Percentiles rank a stretch among this genome's conserved stretches.
Evolutionary conservation across 2,329 filamentous ascomycete genomes (phyloP).

Genomic region (Ilyonectria sp.): DNA sequence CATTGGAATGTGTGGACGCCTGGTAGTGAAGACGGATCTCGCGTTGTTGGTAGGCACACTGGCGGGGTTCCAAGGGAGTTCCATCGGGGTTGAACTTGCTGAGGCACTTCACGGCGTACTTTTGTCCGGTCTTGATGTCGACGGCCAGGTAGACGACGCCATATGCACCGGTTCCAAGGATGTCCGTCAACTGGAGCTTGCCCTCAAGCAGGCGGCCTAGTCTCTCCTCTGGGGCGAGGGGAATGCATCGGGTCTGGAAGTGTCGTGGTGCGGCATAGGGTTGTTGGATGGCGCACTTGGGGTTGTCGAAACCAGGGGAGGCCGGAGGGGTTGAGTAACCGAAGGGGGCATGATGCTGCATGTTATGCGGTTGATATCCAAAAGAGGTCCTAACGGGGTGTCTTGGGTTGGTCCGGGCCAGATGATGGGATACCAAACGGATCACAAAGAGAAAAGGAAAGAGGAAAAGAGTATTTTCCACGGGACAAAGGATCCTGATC

Average conservation of each 20-base stretch:
- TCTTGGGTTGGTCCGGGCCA: slow-evolving; percentile 39
- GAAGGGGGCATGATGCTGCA: slow-evolving; percentile 72
- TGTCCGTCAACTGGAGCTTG: slow-evolving; percentile 85
- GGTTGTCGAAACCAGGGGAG: slow-evolving; percentile 68
- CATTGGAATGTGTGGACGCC: slow-evolving; percentile 91
- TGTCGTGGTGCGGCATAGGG: slow-evolving; percentile 53
- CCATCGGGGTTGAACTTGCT: slow-evolving; percentile 87
- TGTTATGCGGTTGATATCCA: slow-evolving; percentile 61
- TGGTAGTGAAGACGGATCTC: slow-evolving; percentile 94
- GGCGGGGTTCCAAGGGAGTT: slow-evolving; percentile 82
- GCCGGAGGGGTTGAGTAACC: slow-evolving; percentile 72
- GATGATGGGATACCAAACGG: slow-evolving; percentile 44
- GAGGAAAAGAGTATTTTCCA: slow-evolving; percentile 45
- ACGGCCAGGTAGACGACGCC: slow-evolving; percentile 94
- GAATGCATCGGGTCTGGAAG: slow-evolving; percentile 65
- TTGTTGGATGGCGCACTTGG: slow-evolving; percentile 61
- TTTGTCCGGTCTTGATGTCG: slow-evolving; percentile 84
- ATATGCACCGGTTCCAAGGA: slow-evolving; percentile 95
- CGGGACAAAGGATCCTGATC: slow-evolving; percentile 48
- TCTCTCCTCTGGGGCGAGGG: slow-evolving; percentile 83
- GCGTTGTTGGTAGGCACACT: slow-evolving; percentile 90
- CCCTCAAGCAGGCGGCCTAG: slow-evolving; percentile 88
- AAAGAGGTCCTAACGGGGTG: slow-evolving; percentile 41
- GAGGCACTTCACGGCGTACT: slow-evolving; percentile 96
- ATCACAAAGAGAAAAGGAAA: slow-evolving; percentile 41